Percentiles rank a stretch among this genome's conserved stretches.
phyloP scores from a whole-genome alignment of 352 stramenopile species.

The Globisporangium splendens region DNA sequence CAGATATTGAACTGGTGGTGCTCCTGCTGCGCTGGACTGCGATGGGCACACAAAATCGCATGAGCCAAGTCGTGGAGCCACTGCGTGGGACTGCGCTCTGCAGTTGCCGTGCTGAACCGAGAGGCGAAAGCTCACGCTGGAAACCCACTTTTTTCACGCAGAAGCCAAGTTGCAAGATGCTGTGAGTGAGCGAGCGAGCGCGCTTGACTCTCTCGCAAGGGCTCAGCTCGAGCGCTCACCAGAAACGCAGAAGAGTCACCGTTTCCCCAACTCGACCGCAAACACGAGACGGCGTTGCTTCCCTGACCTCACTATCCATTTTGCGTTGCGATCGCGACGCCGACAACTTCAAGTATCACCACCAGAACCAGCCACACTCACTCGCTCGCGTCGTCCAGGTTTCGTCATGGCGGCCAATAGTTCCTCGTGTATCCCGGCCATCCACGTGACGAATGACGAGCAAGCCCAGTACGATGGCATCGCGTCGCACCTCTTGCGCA shows the following conservation, averaged over 20 bases:
- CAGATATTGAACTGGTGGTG: too few species aligned
- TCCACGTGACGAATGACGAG: conserved; percentile 5
- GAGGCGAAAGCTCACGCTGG: not conserved
- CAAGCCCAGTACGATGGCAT: conserved; percentile 11
- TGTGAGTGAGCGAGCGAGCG: too few species aligned
- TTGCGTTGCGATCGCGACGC: not conserved
- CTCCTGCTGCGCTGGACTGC: too few species aligned
- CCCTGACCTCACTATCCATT: conserved; percentile 5
- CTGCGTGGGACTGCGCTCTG: not conserved
- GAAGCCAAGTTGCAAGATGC: not conserved
- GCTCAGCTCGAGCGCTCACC: too few species aligned
- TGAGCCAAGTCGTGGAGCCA: conserved; percentile 1
- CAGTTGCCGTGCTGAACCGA: conserved; percentile 8
- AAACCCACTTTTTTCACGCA: conserved; percentile 6
- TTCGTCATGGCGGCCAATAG: not conserved
- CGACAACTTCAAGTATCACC: not conserved
- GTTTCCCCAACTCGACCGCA: too few species aligned
- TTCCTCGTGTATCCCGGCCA: conserved; percentile 8
- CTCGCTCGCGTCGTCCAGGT: not conserved
- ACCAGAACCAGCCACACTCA: not conserved
- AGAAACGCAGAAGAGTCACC: too few species aligned
- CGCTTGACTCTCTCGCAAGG: too few species aligned
- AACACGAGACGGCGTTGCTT: not conserved
- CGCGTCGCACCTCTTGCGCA: conserved; percentile 5
- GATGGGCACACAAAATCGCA: too few species aligned